Conservation (phyloP, 2,329 filamentous ascomycete genomes). For the Venturia aucupariae region DNA sequence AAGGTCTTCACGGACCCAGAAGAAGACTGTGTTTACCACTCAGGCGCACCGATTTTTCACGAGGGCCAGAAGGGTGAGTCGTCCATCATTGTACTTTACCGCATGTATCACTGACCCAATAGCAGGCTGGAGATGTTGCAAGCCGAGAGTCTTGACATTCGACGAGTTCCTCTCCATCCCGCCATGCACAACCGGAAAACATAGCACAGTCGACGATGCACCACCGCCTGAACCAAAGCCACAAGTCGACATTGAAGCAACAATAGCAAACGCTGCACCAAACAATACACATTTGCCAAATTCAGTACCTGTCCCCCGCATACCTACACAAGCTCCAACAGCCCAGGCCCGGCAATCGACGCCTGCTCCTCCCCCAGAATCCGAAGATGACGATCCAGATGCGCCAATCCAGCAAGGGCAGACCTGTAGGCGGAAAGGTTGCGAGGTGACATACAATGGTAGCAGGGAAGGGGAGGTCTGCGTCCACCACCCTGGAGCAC, state of each 20-base stretch:
- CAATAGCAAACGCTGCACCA: constrained; percentile 35
- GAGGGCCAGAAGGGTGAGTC: constrained; percentile 75
- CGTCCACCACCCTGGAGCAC: constrained; percentile 77
- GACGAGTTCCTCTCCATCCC: constrained; percentile 93
- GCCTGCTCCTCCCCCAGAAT: constrained; percentile 57
- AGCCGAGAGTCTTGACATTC: constrained; percentile 90
- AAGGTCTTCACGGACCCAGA: constrained; percentile 75
- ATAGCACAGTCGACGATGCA: constrained; percentile 76
- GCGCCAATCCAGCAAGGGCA: constrained; percentile 64
- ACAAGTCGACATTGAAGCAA: constrained; percentile 34
- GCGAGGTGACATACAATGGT: constrained; percentile 55
- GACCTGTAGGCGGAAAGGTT: constrained; percentile 69
- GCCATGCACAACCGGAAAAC: constrained; percentile 86
- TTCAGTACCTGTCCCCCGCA: constrained; percentile 25
- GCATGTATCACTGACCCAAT: neutral
- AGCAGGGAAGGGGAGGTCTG: constrained; percentile 65
- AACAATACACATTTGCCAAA: constrained; percentile 21
- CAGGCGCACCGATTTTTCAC: constrained; percentile 60
- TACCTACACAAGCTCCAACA: constrained; percentile 26
- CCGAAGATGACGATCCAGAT: constrained; percentile 76
- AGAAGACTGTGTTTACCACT: constrained; percentile 85
- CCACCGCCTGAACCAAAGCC: constrained; percentile 40
- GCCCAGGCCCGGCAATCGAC: constrained; percentile 19
- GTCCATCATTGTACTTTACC: constrained; percentile 10
- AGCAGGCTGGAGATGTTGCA: constrained; percentile 98